A percentile compares a stretch with the other conserved stretches of the same genome.
phyloP scores from a whole-genome alignment of 2,329 filamentous ascomycete species.

The Fusarium redolens region DNA sequence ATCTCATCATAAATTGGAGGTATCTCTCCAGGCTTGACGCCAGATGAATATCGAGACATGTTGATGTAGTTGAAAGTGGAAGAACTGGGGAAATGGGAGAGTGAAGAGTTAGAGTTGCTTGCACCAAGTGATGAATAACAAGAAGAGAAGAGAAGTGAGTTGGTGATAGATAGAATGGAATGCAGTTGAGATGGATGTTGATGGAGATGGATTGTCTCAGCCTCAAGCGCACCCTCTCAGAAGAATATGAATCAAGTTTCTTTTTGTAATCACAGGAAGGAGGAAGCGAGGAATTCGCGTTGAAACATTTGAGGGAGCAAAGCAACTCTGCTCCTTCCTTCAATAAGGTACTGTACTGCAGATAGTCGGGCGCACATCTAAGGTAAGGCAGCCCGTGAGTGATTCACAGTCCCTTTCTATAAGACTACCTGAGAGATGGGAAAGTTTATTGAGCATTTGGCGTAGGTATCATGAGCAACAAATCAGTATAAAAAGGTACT shows the following conservation, averaged over 20 bases:
- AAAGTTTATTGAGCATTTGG: not conserved
- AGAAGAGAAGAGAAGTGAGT: not conserved
- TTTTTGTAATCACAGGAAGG: slow-evolving; percentile 23
- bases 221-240: not conserved
- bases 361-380: not conserved
- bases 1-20: slow-evolving; percentile 47
- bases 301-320: slow-evolving; percentile 8
- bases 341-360: no score
- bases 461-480: not conserved
- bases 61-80: not conserved
- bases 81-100: not conserved
- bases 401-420: slow-evolving; percentile 1
- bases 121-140: not conserved
- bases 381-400: not conserved
- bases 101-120: not conserved
- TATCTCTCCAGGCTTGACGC: slow-evolving; percentile 39
- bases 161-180: not conserved
- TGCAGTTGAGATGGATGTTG: not conserved
- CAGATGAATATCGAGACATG: slow-evolving; percentile 26
- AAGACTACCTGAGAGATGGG: not conserved
- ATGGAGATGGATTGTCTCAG: slow-evolving; percentile 14
- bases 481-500: slow-evolving; percentile 7
- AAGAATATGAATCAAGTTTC: slow-evolving; percentile 12
- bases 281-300: slow-evolving; percentile 5
- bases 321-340: slow-evolving; percentile 2